These are phyloP conservation scores for Dipodascopsis uninucleata DNA, from an alignment of 805 yeast species.

Conservation along the genomic window DNA sequence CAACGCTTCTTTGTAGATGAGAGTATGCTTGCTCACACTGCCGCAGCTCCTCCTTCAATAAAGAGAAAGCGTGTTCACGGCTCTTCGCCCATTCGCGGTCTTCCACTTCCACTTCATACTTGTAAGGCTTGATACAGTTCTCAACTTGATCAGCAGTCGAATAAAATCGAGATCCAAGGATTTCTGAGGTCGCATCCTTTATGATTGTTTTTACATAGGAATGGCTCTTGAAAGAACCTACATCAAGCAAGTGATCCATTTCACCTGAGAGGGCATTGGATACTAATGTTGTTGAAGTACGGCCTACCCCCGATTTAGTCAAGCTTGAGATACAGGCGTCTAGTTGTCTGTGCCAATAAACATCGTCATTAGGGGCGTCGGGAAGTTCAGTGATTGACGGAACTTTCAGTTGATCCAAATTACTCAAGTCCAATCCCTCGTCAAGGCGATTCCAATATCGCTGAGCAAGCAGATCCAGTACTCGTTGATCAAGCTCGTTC, in stretches of 20 bases:
- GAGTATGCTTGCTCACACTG: conserved; percentile 71
- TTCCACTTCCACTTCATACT: conserved; percentile 94
- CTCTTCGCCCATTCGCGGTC: conserved; percentile 89
- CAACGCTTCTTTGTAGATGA: conserved; percentile 63
- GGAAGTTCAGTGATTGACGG: conserved; percentile 48
- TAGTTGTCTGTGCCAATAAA: conserved; percentile 82
- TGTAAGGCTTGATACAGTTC: conserved; percentile 95
- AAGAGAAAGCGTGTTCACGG: conserved; percentile 67
- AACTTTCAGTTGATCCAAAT: conserved; percentile 24
- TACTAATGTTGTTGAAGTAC: conserved; percentile 77
- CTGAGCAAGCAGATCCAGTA: conserved; percentile 79
- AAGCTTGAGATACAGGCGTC: conserved; percentile 79
- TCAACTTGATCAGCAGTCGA: conserved; percentile 98
- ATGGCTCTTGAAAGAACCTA: conserved; percentile 75
- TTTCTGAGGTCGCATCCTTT: conserved; percentile 77
- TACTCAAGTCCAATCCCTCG: conserved; percentile 19
- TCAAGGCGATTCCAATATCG: conserved; percentile 84
- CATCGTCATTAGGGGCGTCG: conserved; percentile 58
- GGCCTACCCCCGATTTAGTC: conserved; percentile 91
- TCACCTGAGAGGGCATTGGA: conserved; percentile 78
- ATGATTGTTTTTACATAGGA: conserved; percentile 82
- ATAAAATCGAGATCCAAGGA: conserved; percentile 71
- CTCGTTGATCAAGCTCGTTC: conserved; percentile 83
- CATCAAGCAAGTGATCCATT: conserved; percentile 65
- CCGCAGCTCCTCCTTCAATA: conserved; percentile 77